Conservation (phyloP, 306 rosid genomes). For the Vigna hirtella region DNA sequence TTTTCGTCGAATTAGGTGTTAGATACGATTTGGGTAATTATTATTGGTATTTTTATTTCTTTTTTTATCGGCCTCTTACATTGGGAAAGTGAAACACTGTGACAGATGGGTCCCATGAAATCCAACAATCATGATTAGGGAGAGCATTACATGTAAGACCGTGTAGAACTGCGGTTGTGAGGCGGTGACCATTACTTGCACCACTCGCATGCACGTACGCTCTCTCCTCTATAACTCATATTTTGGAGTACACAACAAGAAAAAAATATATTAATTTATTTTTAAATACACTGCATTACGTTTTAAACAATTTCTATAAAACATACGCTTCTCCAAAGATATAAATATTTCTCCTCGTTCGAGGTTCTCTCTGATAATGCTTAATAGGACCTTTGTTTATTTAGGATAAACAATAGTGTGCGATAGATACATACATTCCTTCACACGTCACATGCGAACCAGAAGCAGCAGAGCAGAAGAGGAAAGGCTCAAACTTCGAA, state of each 20-base stretch:
- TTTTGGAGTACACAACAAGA: background rate
- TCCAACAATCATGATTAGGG: constrained; percentile 83
- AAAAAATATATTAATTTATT: background rate
- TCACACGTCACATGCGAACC: constrained; percentile 17
- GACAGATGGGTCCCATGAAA: constrained; percentile 72
- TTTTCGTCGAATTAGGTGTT: constrained; percentile 47
- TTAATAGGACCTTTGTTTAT: background rate
- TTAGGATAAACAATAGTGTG: background rate
- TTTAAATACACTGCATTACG: background rate
- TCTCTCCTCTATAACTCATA: background rate
- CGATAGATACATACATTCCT: background rate
- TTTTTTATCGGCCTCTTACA: constrained; percentile 9
- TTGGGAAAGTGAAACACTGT: constrained; percentile 67
- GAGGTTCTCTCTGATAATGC: background rate
- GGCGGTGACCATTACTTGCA: constrained; percentile 39
- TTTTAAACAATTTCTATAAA: background rate
- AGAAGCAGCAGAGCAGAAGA: background rate
- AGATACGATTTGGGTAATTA: constrained; percentile 52
- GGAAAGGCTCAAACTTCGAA: constrained; percentile 3
- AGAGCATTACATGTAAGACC: constrained; percentile 45
- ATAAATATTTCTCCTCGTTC: background rate
- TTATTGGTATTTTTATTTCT: background rate
- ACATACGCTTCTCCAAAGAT: background rate
- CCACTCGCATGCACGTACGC: constrained; percentile 38
- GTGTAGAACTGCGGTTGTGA: constrained; percentile 46